phyloP scores from a whole-genome alignment of 1,139 yeast species.

The Blastobotrys elegans region DNA sequence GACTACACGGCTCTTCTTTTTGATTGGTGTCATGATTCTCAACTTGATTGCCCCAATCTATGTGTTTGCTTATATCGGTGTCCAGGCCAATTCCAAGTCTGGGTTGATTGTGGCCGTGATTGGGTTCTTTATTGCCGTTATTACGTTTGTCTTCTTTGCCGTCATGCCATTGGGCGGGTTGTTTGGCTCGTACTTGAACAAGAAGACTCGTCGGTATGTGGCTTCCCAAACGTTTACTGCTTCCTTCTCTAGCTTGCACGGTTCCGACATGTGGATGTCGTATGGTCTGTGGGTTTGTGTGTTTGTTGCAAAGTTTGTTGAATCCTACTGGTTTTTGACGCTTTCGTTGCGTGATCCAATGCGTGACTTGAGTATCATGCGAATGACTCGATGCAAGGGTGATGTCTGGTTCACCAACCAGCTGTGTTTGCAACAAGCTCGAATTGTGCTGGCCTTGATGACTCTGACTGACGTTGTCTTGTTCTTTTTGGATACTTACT shows the following conservation, averaged over 20 bases:
- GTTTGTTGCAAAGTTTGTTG: conserved; percentile 80
- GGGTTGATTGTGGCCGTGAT: conserved; percentile 83
- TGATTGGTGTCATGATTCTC: conserved; percentile 57
- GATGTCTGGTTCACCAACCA: conserved; percentile 78
- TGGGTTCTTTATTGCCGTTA: conserved; percentile 82
- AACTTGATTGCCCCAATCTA: conserved; percentile 86
- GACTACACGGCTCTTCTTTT: conserved; percentile 76
- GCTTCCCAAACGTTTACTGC: conserved; percentile 97
- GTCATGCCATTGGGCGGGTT: conserved; percentile 97
- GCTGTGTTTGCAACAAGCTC: conserved; percentile 81
- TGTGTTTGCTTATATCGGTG: conserved; percentile 69
- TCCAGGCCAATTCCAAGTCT: conserved; percentile 60
- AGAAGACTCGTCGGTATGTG: conserved; percentile 81
- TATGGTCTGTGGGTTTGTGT: conserved; percentile 86
- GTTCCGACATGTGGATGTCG: conserved; percentile 95
- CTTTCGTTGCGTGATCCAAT: conserved; percentile 92
- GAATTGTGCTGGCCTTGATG: conserved; percentile 87
- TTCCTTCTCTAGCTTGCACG: conserved; percentile 70
- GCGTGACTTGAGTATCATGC: conserved; percentile 60
- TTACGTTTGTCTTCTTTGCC: conserved; percentile 78
- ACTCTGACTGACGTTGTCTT: conserved; percentile 83
- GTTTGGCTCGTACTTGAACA: conserved; percentile 86
- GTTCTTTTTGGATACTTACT: conserved; percentile 96
- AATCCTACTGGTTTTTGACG: conserved; percentile 90
- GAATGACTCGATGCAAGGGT: conserved; percentile 72